Conservation (phyloP, 768 basidiomycete genomes). For the Exsudoporus frostii region DNA sequence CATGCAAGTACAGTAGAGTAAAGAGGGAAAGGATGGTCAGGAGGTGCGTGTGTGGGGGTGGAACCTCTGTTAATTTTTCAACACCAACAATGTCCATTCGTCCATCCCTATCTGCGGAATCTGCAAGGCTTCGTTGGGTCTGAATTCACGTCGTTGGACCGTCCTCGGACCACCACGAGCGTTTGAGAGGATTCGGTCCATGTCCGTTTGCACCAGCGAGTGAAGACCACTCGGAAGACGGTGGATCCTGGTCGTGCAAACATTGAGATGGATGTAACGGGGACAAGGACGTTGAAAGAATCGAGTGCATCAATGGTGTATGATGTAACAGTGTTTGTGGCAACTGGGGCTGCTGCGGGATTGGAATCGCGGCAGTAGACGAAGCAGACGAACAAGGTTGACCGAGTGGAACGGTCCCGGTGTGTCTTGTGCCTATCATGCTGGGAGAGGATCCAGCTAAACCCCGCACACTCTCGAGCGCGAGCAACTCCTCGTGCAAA, state of each 20-base stretch:
- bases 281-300: background rate
- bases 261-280: slow-evolving; percentile 2
- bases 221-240: slow-evolving; percentile 27
- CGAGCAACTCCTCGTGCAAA: slow-evolving; percentile 54
- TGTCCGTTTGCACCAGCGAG: slow-evolving; percentile 27
- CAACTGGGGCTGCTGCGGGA: slow-evolving; percentile 1
- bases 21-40: background rate
- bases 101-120: background rate
- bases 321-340: slow-evolving; percentile 1
- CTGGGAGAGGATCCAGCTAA: background rate
- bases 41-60: background rate
- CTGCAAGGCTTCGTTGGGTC: background rate
- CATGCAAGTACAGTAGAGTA: background rate
- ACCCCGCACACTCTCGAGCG: slow-evolving; percentile 31
- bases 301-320: slow-evolving; percentile 4
- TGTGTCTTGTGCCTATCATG: background rate
- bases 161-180: slow-evolving; percentile 26
- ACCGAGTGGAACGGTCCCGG: background rate
- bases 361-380: background rate
- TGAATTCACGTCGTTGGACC: slow-evolving; percentile 14
- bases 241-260: slow-evolving; percentile 20
- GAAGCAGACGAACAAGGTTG: background rate
- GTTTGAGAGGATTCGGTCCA: slow-evolving; percentile 21
- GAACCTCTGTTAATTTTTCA: background rate
- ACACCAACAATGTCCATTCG: background rate